Percentiles rank a stretch among this genome's conserved stretches.
phyloP scores from a whole-genome alignment of 495 filamentous ascomycete genomes.

The Aspergillus saccharolyticus region DNA sequence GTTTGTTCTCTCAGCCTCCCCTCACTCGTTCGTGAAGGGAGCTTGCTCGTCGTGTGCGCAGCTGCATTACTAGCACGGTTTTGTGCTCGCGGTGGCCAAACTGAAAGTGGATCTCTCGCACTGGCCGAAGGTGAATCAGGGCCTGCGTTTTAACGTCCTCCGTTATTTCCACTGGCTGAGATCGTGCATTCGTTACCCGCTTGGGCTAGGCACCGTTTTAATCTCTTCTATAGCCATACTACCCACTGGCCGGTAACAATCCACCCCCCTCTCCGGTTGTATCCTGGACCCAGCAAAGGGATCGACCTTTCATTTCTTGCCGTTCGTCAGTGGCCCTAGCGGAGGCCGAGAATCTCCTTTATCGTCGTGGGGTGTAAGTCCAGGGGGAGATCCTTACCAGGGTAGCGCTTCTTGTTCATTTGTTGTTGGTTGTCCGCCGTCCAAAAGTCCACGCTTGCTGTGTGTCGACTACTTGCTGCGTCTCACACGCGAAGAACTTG shows the following conservation, averaged over 20 bases:
- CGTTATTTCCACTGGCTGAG: conserved; percentile 21
- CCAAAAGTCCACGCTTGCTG: neutral
- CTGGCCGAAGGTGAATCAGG: conserved; percentile 17
- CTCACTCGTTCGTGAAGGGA: neutral
- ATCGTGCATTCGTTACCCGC: conserved; percentile 16
- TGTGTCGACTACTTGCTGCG: neutral
- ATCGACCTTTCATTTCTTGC: conserved; percentile 21
- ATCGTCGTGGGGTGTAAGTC: conserved; percentile 4
- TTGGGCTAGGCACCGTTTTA: conserved; percentile 24
- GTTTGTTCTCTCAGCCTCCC: conserved; percentile 12
- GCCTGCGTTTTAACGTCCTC: conserved; percentile 12
- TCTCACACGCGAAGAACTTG: conserved; percentile 1
- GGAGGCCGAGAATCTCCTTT: conserved; percentile 18
- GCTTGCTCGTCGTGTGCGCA: neutral
- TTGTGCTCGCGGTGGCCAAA: conserved; percentile 14
- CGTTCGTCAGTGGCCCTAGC: conserved; percentile 17
- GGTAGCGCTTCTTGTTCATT: conserved; percentile 10
- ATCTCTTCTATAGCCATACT: conserved; percentile 22
- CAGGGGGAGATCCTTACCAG: conserved; percentile 2
- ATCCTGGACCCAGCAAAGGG: conserved; percentile 20
- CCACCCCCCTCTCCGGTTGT: conserved; percentile 12
- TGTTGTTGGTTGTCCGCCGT: conserved; percentile 6
- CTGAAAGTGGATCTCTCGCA: conserved; percentile 19
- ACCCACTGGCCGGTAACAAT: conserved; percentile 16
- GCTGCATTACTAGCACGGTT: conserved; percentile 1